A percentile compares a stretch with the other conserved stretches of the same genome.
Conservation (phyloP, 2,329 filamentous ascomycete genomes). For the Pseudogymnoascus sp. region DNA sequence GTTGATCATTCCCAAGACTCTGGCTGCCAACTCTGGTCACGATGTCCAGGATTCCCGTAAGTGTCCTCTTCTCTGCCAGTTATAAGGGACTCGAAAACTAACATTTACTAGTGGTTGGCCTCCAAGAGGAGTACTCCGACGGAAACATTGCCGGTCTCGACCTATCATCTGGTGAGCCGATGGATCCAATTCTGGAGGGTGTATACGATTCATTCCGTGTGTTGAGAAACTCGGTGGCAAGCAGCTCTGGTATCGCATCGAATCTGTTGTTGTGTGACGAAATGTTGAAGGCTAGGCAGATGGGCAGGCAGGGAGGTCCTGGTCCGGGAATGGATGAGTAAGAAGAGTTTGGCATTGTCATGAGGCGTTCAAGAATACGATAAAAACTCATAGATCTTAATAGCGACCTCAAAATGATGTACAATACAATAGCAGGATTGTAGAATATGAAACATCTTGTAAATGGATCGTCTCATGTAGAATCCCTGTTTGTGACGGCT, state of each 20-base stretch:
- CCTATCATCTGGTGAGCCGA: constrained; percentile 78
- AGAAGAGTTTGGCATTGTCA: constrained; percentile 11
- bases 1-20: constrained; percentile 91
- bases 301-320: constrained; percentile 62
- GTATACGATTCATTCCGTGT: constrained; percentile 97
- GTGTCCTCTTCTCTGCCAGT: constrained; percentile 34
- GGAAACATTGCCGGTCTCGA: constrained; percentile 84
- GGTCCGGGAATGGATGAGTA: constrained; percentile 57
- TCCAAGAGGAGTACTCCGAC: constrained; percentile 80
- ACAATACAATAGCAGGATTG: constrained; percentile 9
- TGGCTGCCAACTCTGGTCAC: constrained; percentile 91
- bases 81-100: constrained; percentile 15
- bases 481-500: not conserved
- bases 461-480: not conserved
- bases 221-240: constrained; percentile 85
- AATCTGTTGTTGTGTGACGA: constrained; percentile 95
- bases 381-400: constrained; percentile 10
- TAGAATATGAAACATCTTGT: constrained; percentile 9
- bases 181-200: constrained; percentile 89
- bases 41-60: constrained; percentile 92
- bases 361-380: constrained; percentile 9
- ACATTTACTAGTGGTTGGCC: constrained; percentile 58
- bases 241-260: constrained; percentile 88
- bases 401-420: constrained; percentile 9
- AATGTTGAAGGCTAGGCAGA: constrained; percentile 94